These are phyloP conservation scores for Arctostaphylos glauca DNA, from an alignment of 148 eudicot species.

Conservation along the genomic window DNA sequence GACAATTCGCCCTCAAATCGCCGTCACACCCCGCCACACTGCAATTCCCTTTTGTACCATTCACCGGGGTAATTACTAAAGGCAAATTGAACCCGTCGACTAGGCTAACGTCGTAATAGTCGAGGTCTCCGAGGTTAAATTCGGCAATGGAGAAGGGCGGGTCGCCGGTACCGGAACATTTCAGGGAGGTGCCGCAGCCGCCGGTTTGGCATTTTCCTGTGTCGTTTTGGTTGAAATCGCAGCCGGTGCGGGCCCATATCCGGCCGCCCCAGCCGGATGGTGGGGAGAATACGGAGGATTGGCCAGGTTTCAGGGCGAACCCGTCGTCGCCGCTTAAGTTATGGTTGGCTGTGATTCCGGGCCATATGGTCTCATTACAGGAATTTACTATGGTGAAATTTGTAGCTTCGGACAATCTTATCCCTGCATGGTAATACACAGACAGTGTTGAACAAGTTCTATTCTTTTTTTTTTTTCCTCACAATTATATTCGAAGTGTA, in stretches of 20 bases:
- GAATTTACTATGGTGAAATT: constrained; percentile 42
- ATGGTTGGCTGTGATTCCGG: constrained; percentile 14
- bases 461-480: no score
- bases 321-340: constrained; percentile 16
- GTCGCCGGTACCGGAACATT: constrained; percentile 29
- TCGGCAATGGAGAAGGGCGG: constrained; percentile 68
- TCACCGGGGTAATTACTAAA: constrained; percentile 42
- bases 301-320: constrained; percentile 19
- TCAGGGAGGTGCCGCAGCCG: constrained; percentile 18
- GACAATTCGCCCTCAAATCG: constrained; percentile 56
- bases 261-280: constrained; percentile 24
- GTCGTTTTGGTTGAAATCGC: constrained; percentile 15
- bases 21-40: constrained; percentile 62
- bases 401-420: constrained; percentile 35
- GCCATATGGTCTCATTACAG: constrained; percentile 33
- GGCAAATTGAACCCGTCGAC: constrained; percentile 92
- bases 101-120: constrained; percentile 87
- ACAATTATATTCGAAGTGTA: no score
- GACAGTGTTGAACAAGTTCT: not conserved
- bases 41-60: constrained; percentile 62
- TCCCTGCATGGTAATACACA: constrained; percentile 28
- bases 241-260: constrained; percentile 27
- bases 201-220: constrained; percentile 23
- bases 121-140: constrained; percentile 55
- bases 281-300: constrained; percentile 19